Conservation (phyloP, 2,329 filamentous ascomycete genomes). For the Didymella keratinophila region DNA sequence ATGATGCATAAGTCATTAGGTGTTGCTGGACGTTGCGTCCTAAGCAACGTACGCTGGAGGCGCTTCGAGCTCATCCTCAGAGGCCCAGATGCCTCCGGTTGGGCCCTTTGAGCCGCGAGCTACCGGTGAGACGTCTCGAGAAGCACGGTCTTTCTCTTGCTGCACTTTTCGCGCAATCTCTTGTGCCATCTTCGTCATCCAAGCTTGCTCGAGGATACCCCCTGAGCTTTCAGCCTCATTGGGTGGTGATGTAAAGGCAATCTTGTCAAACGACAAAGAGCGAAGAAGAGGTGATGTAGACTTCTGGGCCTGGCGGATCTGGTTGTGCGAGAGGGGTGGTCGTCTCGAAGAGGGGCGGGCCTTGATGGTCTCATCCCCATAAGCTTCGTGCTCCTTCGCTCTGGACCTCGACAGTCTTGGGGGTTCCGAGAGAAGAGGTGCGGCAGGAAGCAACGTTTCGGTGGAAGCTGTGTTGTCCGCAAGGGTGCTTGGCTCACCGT, state of each 20-base stretch:
- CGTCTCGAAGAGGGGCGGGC: constrained; percentile 29
- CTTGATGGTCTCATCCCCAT: constrained; percentile 16
- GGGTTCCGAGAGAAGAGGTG: constrained; percentile 38
- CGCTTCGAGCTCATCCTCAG: constrained; percentile 41
- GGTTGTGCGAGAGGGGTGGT: constrained; percentile 41
- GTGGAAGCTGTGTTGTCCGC: constrained; percentile 26
- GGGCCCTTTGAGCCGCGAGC: constrained; percentile 18
- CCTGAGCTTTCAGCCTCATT: constrained; percentile 41
- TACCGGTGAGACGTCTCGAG: constrained; percentile 18
- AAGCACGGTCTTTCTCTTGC: constrained; percentile 72
- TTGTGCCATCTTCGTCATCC: constrained; percentile 91
- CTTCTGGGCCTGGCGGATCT: constrained; percentile 43
- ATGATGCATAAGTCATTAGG: constrained; percentile 20
- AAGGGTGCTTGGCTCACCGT: constrained; percentile 36
- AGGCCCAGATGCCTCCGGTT: constrained; percentile 33
- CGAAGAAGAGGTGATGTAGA: constrained; percentile 48
- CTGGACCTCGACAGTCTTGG: constrained; percentile 36
- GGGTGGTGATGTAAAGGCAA: constrained; percentile 30
- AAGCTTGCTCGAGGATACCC: constrained; percentile 78
- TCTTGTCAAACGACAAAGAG: constrained; percentile 35
- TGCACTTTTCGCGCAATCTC: constrained; percentile 89
- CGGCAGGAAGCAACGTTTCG: constrained; percentile 37
- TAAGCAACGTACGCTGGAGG: constrained; percentile 48
- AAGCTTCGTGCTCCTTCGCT: constrained; percentile 28
- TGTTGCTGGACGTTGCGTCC: constrained; percentile 12